Base-by-base conservation (phyloP, 345 rosid species). In the Streptanthus diversifolius region DNA sequence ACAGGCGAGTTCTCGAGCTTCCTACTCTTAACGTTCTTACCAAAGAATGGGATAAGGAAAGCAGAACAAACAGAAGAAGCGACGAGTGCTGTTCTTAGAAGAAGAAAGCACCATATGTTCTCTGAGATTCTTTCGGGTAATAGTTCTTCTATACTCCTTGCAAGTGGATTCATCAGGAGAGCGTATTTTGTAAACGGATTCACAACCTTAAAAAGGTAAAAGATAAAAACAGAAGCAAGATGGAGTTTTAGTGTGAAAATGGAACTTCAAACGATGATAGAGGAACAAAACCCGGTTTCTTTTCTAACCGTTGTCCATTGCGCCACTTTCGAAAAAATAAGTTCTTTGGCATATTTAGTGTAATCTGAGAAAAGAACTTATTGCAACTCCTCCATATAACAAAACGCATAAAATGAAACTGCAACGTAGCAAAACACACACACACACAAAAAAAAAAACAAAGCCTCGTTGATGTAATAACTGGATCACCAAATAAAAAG, bases 161-260 rank as follows among this genome's bases (percentile, higher is more conserved):
- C 97, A 48, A 93, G 77, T 14, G 98, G 98, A 69, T 84, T 89
- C 90, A 93, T 84, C 77, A 93, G 61, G 54, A 93, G 77, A 27
- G 95, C 95, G 73, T 87, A 91, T 84, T 93, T 93, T 9, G 97
- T 90, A 60, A 93, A 85, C n/a, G 98, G 98, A 80, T 70, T 93
- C 79, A 87, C 79, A 68, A 91, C 97, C 98, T 93, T 86, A 52
- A 55, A 21, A 40, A 59, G 41, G 32, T 1, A 17, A 25, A 3
- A 22, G 12, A 10, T 11, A 8, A 41, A 41, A 54, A 41, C 53
- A 80, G 21, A 86, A 70, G 22, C 30, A 63, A 63, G 21, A 36
- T 18, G 18, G 1, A 19, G 66, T 63, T 62, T 47, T n/a, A 60
- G 40, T 32, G 39, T 76, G 22, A 17, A 18, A 14, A 63, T 32